Evolutionary conservation across 2,329 filamentous ascomycete genomes (phyloP).

Genomic region (Neoascochyta sp.): DNA sequence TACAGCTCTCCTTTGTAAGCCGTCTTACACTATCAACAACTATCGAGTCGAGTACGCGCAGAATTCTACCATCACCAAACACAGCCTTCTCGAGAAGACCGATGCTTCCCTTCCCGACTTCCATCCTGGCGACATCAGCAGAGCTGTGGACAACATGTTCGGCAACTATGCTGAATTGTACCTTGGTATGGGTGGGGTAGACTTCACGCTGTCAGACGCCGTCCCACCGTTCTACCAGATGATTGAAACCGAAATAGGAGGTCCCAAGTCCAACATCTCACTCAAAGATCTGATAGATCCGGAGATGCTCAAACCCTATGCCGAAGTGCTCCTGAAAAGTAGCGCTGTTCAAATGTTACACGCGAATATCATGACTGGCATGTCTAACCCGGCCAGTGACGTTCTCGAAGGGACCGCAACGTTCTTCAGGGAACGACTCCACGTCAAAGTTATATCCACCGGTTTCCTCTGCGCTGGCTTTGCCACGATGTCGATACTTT

Average conservation of each 20-base stretch:
- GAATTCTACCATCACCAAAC: background rate
- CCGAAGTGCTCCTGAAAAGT: background rate
- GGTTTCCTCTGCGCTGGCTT: conserved; percentile 1
- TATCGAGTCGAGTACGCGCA: conserved; percentile 1
- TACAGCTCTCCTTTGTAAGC: conserved; percentile 1
- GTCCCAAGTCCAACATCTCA: conserved; percentile 1
- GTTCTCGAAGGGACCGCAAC: background rate
- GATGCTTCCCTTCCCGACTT: background rate
- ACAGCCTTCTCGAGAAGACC: background rate
- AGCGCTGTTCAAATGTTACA: background rate
- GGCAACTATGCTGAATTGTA: background rate
- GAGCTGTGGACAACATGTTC: background rate
- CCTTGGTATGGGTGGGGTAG: conserved; percentile 2
- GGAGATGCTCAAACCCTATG: conserved; percentile 1
- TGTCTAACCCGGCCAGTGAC: background rate
- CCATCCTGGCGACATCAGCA: conserved; percentile 2
- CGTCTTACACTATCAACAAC: conserved; percentile 1
- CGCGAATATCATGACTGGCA: conserved; percentile 1
- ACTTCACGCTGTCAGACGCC: conserved; percentile 1
- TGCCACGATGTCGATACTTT: background rate
- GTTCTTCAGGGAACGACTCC: background rate
- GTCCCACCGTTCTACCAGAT: conserved; percentile 2
- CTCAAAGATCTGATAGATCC: conserved; percentile 1
- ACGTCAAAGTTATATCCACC: background rate
- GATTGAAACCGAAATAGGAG: background rate